A percentile compares a stretch with the other conserved stretches of the same genome.
phyloP scores from a whole-genome alignment of 495 filamentous ascomycete species.

The Tuber calosporum region DNA sequence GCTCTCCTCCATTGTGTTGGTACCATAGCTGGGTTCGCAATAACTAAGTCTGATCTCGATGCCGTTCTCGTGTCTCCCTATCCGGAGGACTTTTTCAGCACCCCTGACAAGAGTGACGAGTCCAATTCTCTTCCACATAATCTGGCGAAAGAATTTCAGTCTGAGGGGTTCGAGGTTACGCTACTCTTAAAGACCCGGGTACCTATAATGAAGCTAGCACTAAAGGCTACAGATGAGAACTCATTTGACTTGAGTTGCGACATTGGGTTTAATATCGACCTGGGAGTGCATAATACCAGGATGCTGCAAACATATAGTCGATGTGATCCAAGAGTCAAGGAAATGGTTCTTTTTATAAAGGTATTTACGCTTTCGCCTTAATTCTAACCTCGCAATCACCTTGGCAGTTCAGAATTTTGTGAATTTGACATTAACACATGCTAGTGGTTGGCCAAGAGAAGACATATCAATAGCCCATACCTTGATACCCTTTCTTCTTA shows the following conservation, averaged over 20 bases:
- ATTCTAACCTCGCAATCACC: neutral
- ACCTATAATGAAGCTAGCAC: slow-evolving; percentile 75
- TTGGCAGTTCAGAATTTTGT: neutral
- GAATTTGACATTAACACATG: slow-evolving; percentile 4
- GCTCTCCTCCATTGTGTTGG: slow-evolving; percentile 24
- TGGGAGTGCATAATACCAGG: slow-evolving; percentile 70
- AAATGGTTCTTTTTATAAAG: slow-evolving; percentile 76
- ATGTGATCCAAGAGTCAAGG: slow-evolving; percentile 62
- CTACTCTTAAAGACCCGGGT: slow-evolving; percentile 66
- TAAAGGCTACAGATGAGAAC: slow-evolving; percentile 46
- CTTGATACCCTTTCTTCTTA: slow-evolving; percentile 75
- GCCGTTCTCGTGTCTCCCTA: slow-evolving; percentile 34
- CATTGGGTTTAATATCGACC: slow-evolving; percentile 73
- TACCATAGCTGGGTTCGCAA: slow-evolving; percentile 41
- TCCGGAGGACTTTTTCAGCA: neutral
- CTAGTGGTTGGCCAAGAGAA: slow-evolving; percentile 64
- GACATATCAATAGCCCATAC: slow-evolving; percentile 75
- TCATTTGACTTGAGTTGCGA: slow-evolving; percentile 50
- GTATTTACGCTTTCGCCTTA: slow-evolving; percentile 26
- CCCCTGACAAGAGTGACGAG: slow-evolving; percentile 8
- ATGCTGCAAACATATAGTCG: slow-evolving; percentile 69
- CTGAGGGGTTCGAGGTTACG: slow-evolving; percentile 59
- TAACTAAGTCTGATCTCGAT: slow-evolving; percentile 41
- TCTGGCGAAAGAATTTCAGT: slow-evolving; percentile 62
- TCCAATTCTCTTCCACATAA: slow-evolving; percentile 51